Conservation (phyloP, 768 basidiomycete genomes). For the Filobasidium floriforme region DNA sequence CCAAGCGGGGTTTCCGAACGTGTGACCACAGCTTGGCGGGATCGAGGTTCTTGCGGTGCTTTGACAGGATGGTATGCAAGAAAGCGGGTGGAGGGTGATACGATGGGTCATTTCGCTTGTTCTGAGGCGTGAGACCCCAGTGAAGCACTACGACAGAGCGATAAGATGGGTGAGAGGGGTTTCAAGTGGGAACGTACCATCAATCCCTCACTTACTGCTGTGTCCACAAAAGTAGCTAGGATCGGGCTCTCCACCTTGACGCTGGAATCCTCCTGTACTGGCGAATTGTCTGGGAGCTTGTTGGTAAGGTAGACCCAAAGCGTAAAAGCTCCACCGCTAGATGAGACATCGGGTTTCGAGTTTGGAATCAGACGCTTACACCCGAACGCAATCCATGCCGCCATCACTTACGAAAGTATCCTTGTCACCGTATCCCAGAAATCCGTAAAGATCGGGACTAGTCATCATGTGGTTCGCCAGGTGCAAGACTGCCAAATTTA, state of each 20-base stretch:
- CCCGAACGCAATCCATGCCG: too few species aligned
- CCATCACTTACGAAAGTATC: conserved; percentile 42
- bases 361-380: too few species aligned
- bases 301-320: conserved; percentile 43
- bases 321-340: conserved; percentile 46
- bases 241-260: conserved; percentile 31
- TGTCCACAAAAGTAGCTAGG: conserved; percentile 44
- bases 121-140: conserved; percentile 39
- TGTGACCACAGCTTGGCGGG: conserved; percentile 39
- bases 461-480: conserved; percentile 45
- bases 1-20: conserved; percentile 32
- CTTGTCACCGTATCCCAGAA: conserved; percentile 44
- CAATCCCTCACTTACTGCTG: conserved; percentile 25
- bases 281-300: conserved; percentile 39
- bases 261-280: conserved; percentile 38
- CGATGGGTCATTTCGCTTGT: conserved; percentile 24
- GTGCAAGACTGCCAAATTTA: conserved; percentile 48
- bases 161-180: not conserved
- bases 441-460: conserved; percentile 34
- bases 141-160: conserved; percentile 12
- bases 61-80: conserved; percentile 46
- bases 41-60: conserved; percentile 38
- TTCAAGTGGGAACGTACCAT: not conserved
- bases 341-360: too few species aligned
- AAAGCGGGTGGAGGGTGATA: conserved; percentile 43